These are phyloP conservation scores for Pseudophaeomoniella oleicola DNA, from an alignment of 2,329 filamentous ascomycete genomes.

Conservation along the genomic window DNA sequence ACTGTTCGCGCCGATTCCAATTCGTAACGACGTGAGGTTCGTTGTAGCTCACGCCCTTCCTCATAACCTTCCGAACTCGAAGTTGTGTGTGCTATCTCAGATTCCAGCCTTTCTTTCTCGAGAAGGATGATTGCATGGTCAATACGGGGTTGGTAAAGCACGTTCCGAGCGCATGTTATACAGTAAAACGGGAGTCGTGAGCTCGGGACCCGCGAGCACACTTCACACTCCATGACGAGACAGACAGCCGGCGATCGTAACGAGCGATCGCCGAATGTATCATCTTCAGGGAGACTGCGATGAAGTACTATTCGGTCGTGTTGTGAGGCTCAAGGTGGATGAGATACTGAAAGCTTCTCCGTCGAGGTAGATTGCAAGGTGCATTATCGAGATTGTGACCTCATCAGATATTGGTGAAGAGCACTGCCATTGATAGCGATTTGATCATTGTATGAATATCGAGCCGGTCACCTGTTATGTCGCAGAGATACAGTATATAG, in stretches of 20 bases:
- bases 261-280: background rate
- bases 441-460: too few relatives aligned
- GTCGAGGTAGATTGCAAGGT: too few relatives aligned
- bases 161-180: constrained; percentile 54
- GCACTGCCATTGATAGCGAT: too few relatives aligned
- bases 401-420: too few relatives aligned
- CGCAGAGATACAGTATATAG: too few relatives aligned
- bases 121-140: constrained; percentile 45
- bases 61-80: background rate
- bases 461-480: too few relatives aligned
- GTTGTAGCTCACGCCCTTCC: too few relatives aligned
- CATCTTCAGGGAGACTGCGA: too few relatives aligned
- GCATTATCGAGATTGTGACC: too few relatives aligned
- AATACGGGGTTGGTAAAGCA: constrained; percentile 50
- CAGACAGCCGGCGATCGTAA: background rate
- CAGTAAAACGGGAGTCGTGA: constrained; percentile 53
- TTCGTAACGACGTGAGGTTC: background rate
- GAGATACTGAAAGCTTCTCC: too few relatives aligned
- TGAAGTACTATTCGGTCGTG: too few relatives aligned
- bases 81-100: constrained; percentile 23
- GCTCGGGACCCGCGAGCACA: constrained; percentile 43
- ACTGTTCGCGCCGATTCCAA: background rate
- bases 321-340: too few relatives aligned
- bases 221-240: constrained; percentile 53
- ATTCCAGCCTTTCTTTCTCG: constrained; percentile 39